phyloP scores from a whole-genome alignment of 495 filamentous ascomycete genomes.

The Hamigera avellanea region DNA sequence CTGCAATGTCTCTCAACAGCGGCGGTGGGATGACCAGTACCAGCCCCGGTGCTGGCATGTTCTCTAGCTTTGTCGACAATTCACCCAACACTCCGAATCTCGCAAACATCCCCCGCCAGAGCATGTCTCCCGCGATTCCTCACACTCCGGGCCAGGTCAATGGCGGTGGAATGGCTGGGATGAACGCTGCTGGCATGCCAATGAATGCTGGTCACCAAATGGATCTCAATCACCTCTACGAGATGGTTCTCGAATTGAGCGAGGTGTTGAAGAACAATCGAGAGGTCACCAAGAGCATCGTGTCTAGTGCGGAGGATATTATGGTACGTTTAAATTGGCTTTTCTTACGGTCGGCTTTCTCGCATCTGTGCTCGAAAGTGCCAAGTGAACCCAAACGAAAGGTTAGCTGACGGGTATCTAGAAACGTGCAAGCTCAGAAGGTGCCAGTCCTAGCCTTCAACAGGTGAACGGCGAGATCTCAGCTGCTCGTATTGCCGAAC shows the following conservation, averaged over 20 bases:
- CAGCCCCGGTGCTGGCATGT: slow-evolving; percentile 19
- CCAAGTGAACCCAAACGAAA: no score
- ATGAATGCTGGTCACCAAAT: slow-evolving; percentile 76
- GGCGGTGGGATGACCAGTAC: slow-evolving; percentile 20
- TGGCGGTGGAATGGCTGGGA: slow-evolving; percentile 45
- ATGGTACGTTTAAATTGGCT: slow-evolving; percentile 27
- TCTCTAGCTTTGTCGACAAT: slow-evolving; percentile 22
- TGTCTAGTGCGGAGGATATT: slow-evolving; percentile 52
- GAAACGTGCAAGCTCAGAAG: slow-evolving; percentile 36
- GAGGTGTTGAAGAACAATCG: slow-evolving; percentile 67
- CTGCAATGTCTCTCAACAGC: slow-evolving; percentile 27
- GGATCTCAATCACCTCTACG: slow-evolving; percentile 76
- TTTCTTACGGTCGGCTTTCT: background rate
- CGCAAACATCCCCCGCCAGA: slow-evolving; percentile 24
- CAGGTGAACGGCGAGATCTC: slow-evolving; percentile 37
- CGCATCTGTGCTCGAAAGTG: no score
- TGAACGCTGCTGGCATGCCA: slow-evolving; percentile 40
- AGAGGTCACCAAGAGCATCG: slow-evolving; percentile 61
- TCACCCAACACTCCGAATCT: slow-evolving; percentile 20
- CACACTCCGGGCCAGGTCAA: slow-evolving; percentile 37
- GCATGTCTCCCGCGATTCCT: slow-evolving; percentile 22
- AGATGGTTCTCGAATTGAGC: slow-evolving; percentile 71
- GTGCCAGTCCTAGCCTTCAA: slow-evolving; percentile 27
- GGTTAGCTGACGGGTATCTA: slow-evolving; percentile 1
- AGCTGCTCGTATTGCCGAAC: slow-evolving; percentile 39